Conservation (phyloP, 2,329 filamentous ascomycete species). For the Elsinoe ampelina region DNA sequence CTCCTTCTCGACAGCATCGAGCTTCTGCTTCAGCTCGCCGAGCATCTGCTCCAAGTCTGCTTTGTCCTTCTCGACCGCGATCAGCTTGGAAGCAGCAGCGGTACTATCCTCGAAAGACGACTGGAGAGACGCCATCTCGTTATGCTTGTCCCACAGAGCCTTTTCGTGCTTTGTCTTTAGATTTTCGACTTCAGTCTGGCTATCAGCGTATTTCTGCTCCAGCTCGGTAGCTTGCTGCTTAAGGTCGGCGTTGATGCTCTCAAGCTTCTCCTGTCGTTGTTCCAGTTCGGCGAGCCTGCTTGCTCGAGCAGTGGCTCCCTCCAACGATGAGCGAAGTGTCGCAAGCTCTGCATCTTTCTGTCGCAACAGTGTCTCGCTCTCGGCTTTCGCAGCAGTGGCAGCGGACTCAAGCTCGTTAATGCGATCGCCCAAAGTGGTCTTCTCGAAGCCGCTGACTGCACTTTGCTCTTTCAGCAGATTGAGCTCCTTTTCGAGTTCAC, state of each 20-base stretch:
- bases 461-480: constrained; percentile 3
- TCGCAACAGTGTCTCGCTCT: neutral
- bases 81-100: neutral
- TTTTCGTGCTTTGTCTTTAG: neutral
- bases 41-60: neutral
- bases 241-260: neutral
- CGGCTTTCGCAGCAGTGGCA: constrained; percentile 5
- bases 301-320: neutral
- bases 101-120: neutral
- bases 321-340: neutral
- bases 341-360: constrained; percentile 13
- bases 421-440: neutral
- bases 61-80: constrained; percentile 2
- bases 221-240: neutral
- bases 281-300: neutral
- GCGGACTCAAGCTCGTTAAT: constrained; percentile 8
- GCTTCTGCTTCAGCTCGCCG: constrained; percentile 1
- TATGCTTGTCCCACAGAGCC: neutral
- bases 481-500: neutral
- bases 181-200: neutral
- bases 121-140: neutral
- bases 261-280: neutral
- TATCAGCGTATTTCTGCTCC: neutral
- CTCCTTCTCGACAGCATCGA: neutral
- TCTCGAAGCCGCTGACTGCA: neutral